phyloP scores from a whole-genome alignment of 352 stramenopile species.

The Phytophthora chlamydospora region DNA sequence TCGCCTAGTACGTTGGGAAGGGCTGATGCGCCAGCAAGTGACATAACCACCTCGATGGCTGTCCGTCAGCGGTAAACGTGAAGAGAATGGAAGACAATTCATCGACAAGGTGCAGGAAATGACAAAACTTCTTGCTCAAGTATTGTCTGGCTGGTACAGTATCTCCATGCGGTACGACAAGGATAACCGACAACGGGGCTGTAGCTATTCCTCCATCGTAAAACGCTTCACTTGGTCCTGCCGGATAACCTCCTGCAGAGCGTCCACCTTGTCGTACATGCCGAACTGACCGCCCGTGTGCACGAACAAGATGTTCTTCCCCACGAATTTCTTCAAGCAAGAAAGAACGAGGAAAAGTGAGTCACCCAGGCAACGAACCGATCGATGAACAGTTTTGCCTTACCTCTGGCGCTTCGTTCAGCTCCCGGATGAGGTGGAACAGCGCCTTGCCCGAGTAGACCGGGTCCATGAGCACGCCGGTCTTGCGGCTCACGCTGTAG shows the following conservation, averaged over 20 bases:
- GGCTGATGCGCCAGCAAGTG: too few relatives aligned
- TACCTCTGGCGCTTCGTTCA: conserved; percentile 72
- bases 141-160: too few relatives aligned
- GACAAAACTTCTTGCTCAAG: too few relatives aligned
- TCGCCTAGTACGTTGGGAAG: too few relatives aligned
- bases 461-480: conserved; percentile 84
- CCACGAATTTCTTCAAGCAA: conserved; percentile 70
- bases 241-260: conserved; percentile 63
- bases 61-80: too few relatives aligned
- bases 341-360: not conserved
- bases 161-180: too few relatives aligned
- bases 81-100: too few relatives aligned
- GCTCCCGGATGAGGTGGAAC: conserved; percentile 80
- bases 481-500: conserved; percentile 66
- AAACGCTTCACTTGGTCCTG: conserved; percentile 64
- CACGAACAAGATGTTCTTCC: conserved; percentile 89
- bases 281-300: conserved; percentile 92
- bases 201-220: conserved; percentile 47
- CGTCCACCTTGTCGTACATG: conserved; percentile 90
- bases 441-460: conserved; percentile 90
- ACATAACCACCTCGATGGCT: too few relatives aligned
- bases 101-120: too few relatives aligned
- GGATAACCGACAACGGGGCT: too few relatives aligned
- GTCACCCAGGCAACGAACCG: conserved; percentile 3
- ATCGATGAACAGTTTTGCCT: not conserved